These are phyloP conservation scores for Aspergillus panamensis DNA, from an alignment of 495 filamentous ascomycete genomes.

Conservation along the genomic window DNA sequence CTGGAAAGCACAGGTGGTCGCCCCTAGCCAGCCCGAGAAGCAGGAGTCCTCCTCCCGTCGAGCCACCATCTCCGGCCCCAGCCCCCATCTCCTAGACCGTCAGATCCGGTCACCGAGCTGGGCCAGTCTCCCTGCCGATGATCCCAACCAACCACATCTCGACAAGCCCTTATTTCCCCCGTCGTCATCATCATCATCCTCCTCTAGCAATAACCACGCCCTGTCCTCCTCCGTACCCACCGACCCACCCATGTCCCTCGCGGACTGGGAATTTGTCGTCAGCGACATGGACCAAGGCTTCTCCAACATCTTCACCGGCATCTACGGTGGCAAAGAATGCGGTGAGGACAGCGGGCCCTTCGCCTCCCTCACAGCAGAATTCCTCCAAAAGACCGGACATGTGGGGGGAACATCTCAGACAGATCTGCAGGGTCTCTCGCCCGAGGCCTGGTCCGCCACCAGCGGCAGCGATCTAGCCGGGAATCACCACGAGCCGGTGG, in stretches of 20 bases:
- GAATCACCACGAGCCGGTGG: slow-evolving; percentile 36
- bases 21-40: slow-evolving; percentile 23
- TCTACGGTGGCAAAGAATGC: slow-evolving; percentile 68
- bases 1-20: slow-evolving; percentile 38
- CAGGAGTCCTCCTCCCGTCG: slow-evolving; percentile 36
- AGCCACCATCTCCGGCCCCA: slow-evolving; percentile 37
- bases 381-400: slow-evolving; percentile 28
- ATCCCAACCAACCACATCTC: slow-evolving; percentile 22
- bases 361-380: slow-evolving; percentile 42
- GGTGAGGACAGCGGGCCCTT: slow-evolving; percentile 46
- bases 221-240: slow-evolving; percentile 34
- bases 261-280: slow-evolving; percentile 77
- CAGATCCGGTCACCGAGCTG: slow-evolving; percentile 40
- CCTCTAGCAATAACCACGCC: slow-evolving; percentile 25
- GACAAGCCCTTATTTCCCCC: slow-evolving; percentile 11
- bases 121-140: slow-evolving; percentile 39
- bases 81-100: slow-evolving; percentile 24
- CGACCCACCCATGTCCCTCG: slow-evolving; percentile 49
- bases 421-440: slow-evolving; percentile 36
- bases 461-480: slow-evolving; percentile 33
- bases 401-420: slow-evolving; percentile 21
- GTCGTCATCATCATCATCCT: too few relatives aligned
- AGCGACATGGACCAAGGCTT: slow-evolving; percentile 73
- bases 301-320: slow-evolving; percentile 77
- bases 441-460: slow-evolving; percentile 43